Percentiles rank a stretch among this genome's conserved stretches.
Conservation (phyloP, 768 basidiomycete species). For the Pleurotus giganteus region DNA sequence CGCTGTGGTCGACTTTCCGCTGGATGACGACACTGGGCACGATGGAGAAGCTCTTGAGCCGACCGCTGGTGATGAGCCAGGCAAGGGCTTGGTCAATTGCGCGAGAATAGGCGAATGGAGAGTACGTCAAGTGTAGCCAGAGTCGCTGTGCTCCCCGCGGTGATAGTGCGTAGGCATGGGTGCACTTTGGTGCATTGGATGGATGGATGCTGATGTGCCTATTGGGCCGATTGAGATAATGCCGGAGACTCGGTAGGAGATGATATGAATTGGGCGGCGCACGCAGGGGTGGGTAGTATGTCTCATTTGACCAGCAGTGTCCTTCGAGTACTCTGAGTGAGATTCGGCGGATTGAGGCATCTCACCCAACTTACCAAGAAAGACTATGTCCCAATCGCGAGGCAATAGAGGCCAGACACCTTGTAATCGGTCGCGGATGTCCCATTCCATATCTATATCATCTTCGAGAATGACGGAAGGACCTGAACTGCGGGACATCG, state of each 20-base stretch:
- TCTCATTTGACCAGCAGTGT: slow-evolving; percentile 79
- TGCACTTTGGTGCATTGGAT: slow-evolving; percentile 64
- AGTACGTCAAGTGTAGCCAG: slow-evolving; percentile 53
- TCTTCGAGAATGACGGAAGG: slow-evolving; percentile 68
- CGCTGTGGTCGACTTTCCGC: slow-evolving; percentile 54
- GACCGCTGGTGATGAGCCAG: slow-evolving; percentile 59
- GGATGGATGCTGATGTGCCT: slow-evolving; percentile 43
- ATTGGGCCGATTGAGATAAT: background rate
- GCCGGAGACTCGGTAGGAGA: slow-evolving; percentile 3
- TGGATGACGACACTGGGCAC: slow-evolving; percentile 70
- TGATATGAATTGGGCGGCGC: slow-evolving; percentile 10
- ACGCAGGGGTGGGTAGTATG: slow-evolving; percentile 36
- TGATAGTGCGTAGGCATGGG: slow-evolving; percentile 70
- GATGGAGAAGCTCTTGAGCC: slow-evolving; percentile 59
- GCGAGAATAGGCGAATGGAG: slow-evolving; percentile 74
- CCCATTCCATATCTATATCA: slow-evolving; percentile 75
- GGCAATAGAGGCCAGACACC: slow-evolving; percentile 56
- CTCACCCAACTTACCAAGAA: slow-evolving; percentile 47
- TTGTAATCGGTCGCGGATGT: slow-evolving; percentile 41
- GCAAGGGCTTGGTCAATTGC: slow-evolving; percentile 73
- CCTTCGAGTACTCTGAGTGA: slow-evolving; percentile 39
- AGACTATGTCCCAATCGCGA: slow-evolving; percentile 68
- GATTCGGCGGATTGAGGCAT: background rate
- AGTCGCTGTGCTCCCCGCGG: slow-evolving; percentile 58
- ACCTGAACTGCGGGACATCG: slow-evolving; percentile 27